Evolutionary conservation across 371 early-diverging fungal genomes (phyloP).

Genomic region (Quaeritorhiza haematococci): DNA sequence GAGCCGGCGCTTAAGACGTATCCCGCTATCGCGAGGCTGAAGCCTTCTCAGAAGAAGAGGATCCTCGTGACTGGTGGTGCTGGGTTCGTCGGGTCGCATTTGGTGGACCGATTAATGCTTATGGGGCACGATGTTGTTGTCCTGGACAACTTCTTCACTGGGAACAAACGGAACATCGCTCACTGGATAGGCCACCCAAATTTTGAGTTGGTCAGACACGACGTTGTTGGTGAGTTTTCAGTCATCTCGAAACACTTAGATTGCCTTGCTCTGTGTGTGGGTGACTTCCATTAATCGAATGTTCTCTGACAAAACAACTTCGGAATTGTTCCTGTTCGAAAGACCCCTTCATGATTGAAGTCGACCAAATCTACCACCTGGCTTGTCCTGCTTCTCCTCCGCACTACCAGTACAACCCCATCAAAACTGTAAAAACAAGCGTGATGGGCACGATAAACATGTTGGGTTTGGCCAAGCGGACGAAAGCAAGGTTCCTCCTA

Average conservation of each 20-base stretch:
- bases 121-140: conserved; percentile 86
- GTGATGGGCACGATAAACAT: conserved; percentile 87
- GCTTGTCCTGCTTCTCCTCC: conserved; percentile 88
- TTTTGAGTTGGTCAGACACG: conserved; percentile 80
- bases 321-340: conserved; percentile 11
- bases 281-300: neutral
- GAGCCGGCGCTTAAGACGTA: conserved; percentile 17
- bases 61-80: conserved; percentile 88
- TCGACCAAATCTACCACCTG: conserved; percentile 80
- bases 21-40: conserved; percentile 32
- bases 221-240: conserved; percentile 57
- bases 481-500: conserved; percentile 73
- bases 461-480: conserved; percentile 81
- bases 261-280: too few species aligned
- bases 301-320: neutral
- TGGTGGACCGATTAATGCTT: conserved; percentile 79
- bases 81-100: conserved; percentile 84
- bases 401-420: conserved; percentile 84
- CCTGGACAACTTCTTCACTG: conserved; percentile 85
- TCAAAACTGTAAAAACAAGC: conserved; percentile 82
- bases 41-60: conserved; percentile 52
- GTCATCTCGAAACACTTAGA: too few species aligned
- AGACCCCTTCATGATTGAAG: conserved; percentile 79
- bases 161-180: conserved; percentile 39
- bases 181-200: conserved; percentile 87